Evolutionary conservation across 2,329 filamentous ascomycete species (phyloP).

Genomic region (Colletotrichum siamense): DNA sequence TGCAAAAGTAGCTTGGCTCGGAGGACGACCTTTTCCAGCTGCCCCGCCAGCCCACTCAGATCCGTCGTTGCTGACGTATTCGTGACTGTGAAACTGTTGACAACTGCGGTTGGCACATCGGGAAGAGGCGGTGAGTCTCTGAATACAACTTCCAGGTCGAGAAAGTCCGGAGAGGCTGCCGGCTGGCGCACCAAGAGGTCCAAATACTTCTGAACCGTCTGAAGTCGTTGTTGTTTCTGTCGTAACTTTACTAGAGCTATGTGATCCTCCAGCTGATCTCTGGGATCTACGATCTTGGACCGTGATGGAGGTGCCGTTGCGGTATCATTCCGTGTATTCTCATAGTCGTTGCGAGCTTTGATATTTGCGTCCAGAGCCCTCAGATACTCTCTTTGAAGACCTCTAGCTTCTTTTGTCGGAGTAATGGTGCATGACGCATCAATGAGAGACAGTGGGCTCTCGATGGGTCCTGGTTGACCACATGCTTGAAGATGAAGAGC

Average conservation of each 20-base stretch:
- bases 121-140: conserved; percentile 49
- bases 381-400: conserved; percentile 60
- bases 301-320: conserved; percentile 17
- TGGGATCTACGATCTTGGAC: conserved; percentile 16
- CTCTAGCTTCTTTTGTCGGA: conserved; percentile 44
- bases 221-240: conserved; percentile 56
- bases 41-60: conserved; percentile 52
- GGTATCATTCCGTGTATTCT: conserved; percentile 30
- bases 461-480: conserved; percentile 46
- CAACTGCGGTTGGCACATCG: conserved; percentile 55
- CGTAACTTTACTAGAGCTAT: conserved; percentile 56
- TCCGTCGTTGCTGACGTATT: conserved; percentile 42
- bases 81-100: conserved; percentile 54
- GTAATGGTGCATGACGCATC: conserved; percentile 41
- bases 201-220: conserved; percentile 56
- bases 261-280: conserved; percentile 51
- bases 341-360: conserved; percentile 55
- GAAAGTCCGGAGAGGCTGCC: conserved; percentile 52
- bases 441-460: conserved; percentile 54
- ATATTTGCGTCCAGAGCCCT: conserved; percentile 58
- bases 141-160: conserved; percentile 56
- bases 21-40: conserved; percentile 63
- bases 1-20: conserved; percentile 62
- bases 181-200: conserved; percentile 57
- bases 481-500: conserved; percentile 58